A percentile compares a stretch with the other conserved stretches of the same genome.
These are phyloP conservation scores for Nannochloropsis oceanica DNA, from an alignment of 108 stramenopile species.

Conservation along the genomic window DNA sequence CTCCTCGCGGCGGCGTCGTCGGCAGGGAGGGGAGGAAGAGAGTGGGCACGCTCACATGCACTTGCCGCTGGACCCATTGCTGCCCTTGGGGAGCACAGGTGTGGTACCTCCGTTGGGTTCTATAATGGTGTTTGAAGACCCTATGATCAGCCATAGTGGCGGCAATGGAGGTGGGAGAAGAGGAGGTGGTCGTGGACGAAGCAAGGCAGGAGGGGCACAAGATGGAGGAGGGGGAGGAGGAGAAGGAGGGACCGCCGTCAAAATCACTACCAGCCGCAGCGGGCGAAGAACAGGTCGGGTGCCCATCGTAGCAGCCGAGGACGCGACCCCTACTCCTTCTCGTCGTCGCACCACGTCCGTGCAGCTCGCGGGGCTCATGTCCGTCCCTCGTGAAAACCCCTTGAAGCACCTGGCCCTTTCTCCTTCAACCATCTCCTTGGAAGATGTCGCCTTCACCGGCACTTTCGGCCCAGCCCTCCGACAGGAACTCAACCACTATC, in stretches of 20 bases:
- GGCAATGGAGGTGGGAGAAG: background rate
- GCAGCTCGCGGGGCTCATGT: background rate
- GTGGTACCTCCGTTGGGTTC: background rate
- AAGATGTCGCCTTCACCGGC: background rate
- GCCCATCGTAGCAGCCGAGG: too few species aligned
- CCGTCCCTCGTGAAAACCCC: background rate
- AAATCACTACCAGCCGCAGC: too few species aligned
- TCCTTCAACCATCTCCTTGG: background rate
- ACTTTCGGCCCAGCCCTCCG: background rate
- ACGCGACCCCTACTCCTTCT: background rate
- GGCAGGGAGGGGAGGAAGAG: background rate
- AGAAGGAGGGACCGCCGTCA: too few species aligned
- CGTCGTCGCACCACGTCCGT: background rate
- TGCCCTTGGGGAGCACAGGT: background rate
- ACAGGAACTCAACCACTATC: background rate
- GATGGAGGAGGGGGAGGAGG: too few species aligned
- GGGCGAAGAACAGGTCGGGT: too few species aligned
- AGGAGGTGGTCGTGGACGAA: background rate
- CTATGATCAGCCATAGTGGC: too few species aligned
- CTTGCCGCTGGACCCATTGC: background rate
- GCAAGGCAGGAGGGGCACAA: too few species aligned
- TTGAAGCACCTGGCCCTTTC: background rate
- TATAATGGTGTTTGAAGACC: background rate
- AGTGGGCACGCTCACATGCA: background rate
- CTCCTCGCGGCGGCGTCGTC: background rate